Conservation (phyloP, 2,329 filamentous ascomycete genomes). For the Neurospora sp. region DNA sequence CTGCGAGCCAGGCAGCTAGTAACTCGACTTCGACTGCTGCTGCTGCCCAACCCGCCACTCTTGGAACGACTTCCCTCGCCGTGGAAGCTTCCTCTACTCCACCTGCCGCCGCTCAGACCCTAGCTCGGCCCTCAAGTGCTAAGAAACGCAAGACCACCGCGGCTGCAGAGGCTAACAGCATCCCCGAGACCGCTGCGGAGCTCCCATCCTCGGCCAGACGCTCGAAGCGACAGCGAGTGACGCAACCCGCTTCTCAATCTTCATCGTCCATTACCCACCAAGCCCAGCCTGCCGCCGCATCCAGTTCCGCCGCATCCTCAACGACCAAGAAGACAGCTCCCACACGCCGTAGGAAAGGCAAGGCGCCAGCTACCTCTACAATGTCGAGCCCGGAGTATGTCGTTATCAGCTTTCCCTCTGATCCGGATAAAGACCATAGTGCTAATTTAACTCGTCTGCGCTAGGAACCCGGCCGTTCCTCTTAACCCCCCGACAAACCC, state of each 20-base stretch:
- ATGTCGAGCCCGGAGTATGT: constrained; percentile 69
- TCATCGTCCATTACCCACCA: constrained; percentile 23
- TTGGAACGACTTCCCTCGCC: not conserved
- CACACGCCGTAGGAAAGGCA: constrained; percentile 47
- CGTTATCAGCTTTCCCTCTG: not conserved
- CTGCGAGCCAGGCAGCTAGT: constrained; percentile 50
- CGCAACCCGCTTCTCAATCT: constrained; percentile 32
- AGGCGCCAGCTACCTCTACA: constrained; percentile 37
- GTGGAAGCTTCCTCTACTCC: constrained; percentile 17
- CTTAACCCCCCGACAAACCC: constrained; percentile 51
- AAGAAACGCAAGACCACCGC: constrained; percentile 69
- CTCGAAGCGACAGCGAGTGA: constrained; percentile 62
- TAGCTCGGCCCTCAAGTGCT: constrained; percentile 31
- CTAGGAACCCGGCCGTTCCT: constrained; percentile 38
- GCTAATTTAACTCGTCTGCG: constrained; percentile 13
- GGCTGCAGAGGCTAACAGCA: constrained; percentile 28
- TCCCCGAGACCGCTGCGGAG: constrained; percentile 24
- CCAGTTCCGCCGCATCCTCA: not conserved
- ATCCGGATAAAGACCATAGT: not conserved
- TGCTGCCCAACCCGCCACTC: constrained; percentile 26
- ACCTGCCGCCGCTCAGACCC: constrained; percentile 26
- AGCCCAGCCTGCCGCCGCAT: constrained; percentile 27
- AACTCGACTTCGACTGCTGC: constrained; percentile 28
- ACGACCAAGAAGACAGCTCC: not conserved
- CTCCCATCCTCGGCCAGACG: constrained; percentile 39